Evolutionary conservation across 805 yeast species (phyloP).

Genomic region (Saturnispora sekii): DNA sequence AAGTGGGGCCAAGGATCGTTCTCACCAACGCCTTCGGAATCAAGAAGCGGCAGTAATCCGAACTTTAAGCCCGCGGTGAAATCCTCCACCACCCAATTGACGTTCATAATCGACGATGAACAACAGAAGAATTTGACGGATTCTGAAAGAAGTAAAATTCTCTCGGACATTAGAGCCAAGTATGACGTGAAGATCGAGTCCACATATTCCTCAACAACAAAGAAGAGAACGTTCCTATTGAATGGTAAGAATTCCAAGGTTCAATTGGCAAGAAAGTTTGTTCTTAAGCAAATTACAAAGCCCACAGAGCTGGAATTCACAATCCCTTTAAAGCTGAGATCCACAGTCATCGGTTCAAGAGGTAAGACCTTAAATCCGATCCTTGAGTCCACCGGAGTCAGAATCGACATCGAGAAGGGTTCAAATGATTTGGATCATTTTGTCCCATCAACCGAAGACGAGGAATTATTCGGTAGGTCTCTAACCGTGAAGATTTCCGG

Average conservation of each 20-base stretch:
- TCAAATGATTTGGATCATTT: conserved; percentile 10
- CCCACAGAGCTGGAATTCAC: conserved; percentile 53
- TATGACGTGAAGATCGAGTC: conserved; percentile 69
- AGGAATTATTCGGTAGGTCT: conserved; percentile 51
- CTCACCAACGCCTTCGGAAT: too few relatives aligned
- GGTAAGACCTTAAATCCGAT: conserved; percentile 79
- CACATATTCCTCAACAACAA: conserved; percentile 64
- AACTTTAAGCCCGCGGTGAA: conserved; percentile 34
- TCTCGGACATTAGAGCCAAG: conserved; percentile 49
- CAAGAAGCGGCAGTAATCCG: too few relatives aligned
- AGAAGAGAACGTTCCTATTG: conserved; percentile 74
- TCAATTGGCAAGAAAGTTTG: conserved; percentile 59
- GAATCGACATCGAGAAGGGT: conserved; percentile 52
- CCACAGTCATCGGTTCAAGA: conserved; percentile 77
- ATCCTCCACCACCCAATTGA: conserved; percentile 62
- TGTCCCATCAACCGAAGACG: conserved; percentile 28
- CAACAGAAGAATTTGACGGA: conserved; percentile 57
- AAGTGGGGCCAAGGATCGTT: too few relatives aligned
- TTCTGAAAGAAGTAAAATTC: conserved; percentile 58
- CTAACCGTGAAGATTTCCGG: conserved; percentile 65
- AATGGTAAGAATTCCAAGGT: conserved; percentile 65
- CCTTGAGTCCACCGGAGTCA: conserved; percentile 54
- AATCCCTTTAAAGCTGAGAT: conserved; percentile 69
- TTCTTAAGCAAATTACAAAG: conserved; percentile 66
- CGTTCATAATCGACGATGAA: conserved; percentile 62